Percentiles rank a stretch among this genome's conserved stretches.
Conservation (phyloP, 1,139 yeast genomes). For the Lodderomyces theae region DNA sequence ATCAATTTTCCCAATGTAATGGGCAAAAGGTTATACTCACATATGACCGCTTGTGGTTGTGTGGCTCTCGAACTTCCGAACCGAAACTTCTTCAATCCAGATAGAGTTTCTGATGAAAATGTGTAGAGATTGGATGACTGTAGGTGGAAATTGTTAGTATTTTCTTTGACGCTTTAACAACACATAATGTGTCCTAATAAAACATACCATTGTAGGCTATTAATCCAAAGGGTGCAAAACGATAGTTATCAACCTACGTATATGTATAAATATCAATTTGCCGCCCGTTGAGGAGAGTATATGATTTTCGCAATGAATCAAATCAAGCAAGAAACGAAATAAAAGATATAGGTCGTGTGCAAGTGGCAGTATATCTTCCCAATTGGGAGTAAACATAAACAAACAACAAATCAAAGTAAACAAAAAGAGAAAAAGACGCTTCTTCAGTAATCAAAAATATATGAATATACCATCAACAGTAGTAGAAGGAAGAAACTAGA, state of each 20-base stretch:
- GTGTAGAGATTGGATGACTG: conserved; percentile 54
- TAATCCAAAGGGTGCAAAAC: too few relatives aligned
- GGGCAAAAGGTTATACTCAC: conserved; percentile 38
- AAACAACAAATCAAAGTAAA: conserved; percentile 1
- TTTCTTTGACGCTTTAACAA: too few relatives aligned
- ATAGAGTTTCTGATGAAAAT: conserved; percentile 62
- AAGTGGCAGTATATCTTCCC: conserved; percentile 4
- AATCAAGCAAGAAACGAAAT: too few relatives aligned
- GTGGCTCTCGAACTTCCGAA: conserved; percentile 66
- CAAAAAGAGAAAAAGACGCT: background rate
- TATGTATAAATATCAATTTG: too few relatives aligned
- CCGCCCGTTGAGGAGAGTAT: too few relatives aligned
- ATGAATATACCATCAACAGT: background rate
- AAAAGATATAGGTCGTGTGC: conserved; percentile 2
- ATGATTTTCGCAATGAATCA: too few relatives aligned
- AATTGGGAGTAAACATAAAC: conserved; percentile 4
- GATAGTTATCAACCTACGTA: too few relatives aligned
- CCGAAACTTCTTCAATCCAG: conserved; percentile 66
- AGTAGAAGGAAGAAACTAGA: too few relatives aligned
- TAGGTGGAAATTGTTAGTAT: conserved; percentile 10
- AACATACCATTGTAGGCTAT: background rate
- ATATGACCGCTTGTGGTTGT: conserved; percentile 62
- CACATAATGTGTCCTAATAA: too few relatives aligned
- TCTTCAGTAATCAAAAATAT: background rate
- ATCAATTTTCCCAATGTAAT: background rate